A percentile compares a stretch with the other conserved stretches of the same genome.
Conservation (phyloP, 805 yeast genomes). For the Cephaloascus albidus region DNA sequence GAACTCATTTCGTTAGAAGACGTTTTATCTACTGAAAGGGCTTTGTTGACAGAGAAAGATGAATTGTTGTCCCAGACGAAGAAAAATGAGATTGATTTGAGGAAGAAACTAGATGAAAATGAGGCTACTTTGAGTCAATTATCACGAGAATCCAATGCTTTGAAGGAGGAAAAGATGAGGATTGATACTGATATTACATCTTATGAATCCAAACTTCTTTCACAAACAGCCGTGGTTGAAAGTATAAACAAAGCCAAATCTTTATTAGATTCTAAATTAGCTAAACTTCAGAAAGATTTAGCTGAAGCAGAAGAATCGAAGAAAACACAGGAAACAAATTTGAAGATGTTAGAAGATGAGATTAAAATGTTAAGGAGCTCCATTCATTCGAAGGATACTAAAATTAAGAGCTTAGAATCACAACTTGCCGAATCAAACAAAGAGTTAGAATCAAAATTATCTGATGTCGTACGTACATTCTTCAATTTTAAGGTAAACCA, state of each 20-base stretch:
- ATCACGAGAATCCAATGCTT: conserved; percentile 2
- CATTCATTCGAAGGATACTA: conserved; percentile 20
- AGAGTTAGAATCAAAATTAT: conserved; percentile 23
- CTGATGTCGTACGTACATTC: conserved; percentile 14
- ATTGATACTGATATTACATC: neutral
- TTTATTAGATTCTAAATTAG: neutral
- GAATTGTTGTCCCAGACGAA: conserved; percentile 32
- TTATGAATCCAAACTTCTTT: neutral
- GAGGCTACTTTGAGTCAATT: neutral
- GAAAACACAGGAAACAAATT: neutral
- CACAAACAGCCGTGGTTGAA: neutral
- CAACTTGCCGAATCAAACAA: conserved; percentile 18
- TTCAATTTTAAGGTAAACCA: conserved; percentile 2
- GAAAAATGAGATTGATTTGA: conserved; percentile 23
- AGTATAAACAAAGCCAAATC: neutral
- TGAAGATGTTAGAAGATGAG: conserved; percentile 8
- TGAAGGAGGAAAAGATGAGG: conserved; percentile 7
- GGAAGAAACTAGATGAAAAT: conserved; percentile 10
- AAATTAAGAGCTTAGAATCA: conserved; percentile 17
- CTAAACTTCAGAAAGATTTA: neutral
- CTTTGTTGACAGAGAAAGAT: conserved; percentile 37
- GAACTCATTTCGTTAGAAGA: conserved; percentile 17
- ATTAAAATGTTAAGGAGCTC: conserved; percentile 14
- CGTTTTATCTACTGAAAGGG: conserved; percentile 27
- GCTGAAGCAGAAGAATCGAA: neutral